A percentile compares a stretch with the other conserved stretches of the same genome.
phyloP scores from a whole-genome alignment of 2,329 filamentous ascomycete genomes.

The Escovopsis sp. region DNA sequence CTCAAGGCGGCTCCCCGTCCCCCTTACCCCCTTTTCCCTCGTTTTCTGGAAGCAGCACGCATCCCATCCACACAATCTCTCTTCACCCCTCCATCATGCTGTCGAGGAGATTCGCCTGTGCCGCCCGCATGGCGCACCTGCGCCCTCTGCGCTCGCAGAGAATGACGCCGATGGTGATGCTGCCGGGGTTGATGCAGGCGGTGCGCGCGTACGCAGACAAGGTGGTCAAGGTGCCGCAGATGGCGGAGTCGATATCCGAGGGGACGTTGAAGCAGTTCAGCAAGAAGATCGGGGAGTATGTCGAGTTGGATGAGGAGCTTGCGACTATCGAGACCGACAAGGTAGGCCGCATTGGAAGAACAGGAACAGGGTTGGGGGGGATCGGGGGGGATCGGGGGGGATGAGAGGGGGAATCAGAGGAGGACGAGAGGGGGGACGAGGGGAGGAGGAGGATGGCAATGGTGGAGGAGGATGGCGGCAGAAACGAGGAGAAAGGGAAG shows the following conservation, averaged over 20 bases:
- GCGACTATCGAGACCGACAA: constrained; percentile 99
- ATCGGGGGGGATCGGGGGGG: too few species aligned
- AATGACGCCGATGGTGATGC: constrained; percentile 17
- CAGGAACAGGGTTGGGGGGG: too few species aligned
- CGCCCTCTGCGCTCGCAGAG: constrained; percentile 3
- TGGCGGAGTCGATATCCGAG: constrained; percentile 98
- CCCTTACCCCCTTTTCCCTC: too few species aligned
- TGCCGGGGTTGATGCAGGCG: constrained; percentile 37
- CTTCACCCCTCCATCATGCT: constrained; percentile 3
- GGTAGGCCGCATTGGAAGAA: too few species aligned
- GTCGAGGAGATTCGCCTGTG: constrained; percentile 2
- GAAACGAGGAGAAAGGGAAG: too few species aligned
- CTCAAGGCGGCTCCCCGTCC: too few species aligned
- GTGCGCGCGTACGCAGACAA: constrained; percentile 58
- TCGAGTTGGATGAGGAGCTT: constrained; percentile 93
- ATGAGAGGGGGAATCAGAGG: too few species aligned
- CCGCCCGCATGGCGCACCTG: constrained; percentile 3
- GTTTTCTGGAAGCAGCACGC: too few species aligned
- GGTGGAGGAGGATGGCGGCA: too few species aligned
- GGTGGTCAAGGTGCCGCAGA: constrained; percentile 84
- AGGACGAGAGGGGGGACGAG: too few species aligned
- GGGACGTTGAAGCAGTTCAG: constrained; percentile 92
- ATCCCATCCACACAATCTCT: not conserved
- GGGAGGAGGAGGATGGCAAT: too few species aligned
- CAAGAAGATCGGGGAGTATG: constrained; percentile 82